A percentile compares a stretch with the other conserved stretches of the same genome.
Evolutionary conservation across 2,329 filamentous ascomycete genomes (phyloP).

Genomic region (Scytalidium sp.): DNA sequence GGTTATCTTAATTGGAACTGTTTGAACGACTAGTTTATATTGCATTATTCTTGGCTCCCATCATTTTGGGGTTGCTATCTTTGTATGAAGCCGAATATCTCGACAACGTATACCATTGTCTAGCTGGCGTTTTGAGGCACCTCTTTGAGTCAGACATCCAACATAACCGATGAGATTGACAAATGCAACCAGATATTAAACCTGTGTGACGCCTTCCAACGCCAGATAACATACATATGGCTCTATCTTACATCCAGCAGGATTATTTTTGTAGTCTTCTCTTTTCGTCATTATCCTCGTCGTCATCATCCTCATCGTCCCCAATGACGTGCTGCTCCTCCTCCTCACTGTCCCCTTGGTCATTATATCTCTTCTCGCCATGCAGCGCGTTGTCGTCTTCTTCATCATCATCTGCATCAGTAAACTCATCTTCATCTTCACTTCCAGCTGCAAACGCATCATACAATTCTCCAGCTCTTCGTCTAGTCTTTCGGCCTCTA

Average conservation of each 20-base stretch:
- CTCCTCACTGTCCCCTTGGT: conserved; percentile 28
- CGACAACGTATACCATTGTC: too few relatives aligned
- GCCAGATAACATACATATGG: too few relatives aligned
- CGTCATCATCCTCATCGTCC: conserved; percentile 40
- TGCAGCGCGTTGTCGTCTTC: conserved; percentile 36
- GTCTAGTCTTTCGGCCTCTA: conserved; percentile 46
- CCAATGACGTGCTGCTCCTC: conserved; percentile 49
- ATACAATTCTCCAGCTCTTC: conserved; percentile 84
- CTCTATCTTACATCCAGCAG: neutral
- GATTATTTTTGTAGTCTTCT: neutral
- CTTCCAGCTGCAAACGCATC: conserved; percentile 93
- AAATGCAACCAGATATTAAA: too few relatives aligned
- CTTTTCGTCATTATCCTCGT: conserved; percentile 21
- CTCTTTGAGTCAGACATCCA: too few relatives aligned
- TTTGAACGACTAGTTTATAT: too few relatives aligned
- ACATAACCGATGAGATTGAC: too few relatives aligned
- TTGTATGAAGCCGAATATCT: too few relatives aligned
- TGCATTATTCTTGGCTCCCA: too few relatives aligned
- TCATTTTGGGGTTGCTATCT: too few relatives aligned
- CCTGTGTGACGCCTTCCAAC: too few relatives aligned
- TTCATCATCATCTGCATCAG: conserved; percentile 41
- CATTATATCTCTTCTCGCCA: conserved; percentile 28
- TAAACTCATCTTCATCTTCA: conserved; percentile 60
- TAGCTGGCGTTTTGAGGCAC: too few relatives aligned
- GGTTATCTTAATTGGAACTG: too few relatives aligned